Base-by-base conservation (phyloP, 805 yeast genomes). In the Nakazawaea molendinolei region DNA sequence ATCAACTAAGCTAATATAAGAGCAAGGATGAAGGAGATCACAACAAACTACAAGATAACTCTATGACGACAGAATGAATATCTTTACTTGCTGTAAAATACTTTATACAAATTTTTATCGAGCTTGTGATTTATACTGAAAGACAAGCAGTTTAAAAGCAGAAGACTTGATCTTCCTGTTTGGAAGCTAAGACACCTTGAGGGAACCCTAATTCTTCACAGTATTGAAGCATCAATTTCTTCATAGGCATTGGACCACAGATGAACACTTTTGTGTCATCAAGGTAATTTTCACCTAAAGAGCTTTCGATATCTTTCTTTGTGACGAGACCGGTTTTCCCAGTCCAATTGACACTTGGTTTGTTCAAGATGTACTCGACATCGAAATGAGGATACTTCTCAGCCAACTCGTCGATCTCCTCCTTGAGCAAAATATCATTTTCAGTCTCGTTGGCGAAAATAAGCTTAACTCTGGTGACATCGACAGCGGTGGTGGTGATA, bases 241-340 rank as follows among this genome's bases (percentile, higher is more conserved):
- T 79, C 84, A 84, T 73, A 28, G 66, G 79, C 45, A 74, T 72
- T 15, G 89, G 89, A 9, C 94, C 94, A 60, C 89, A 82, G 26
- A 83, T 66, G 40, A 81, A 67, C 24, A 84, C 65, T 46, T 78
- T 72, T 35, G 74, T 68, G n/a, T 70, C 63, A 2, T 47, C 49
- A 47, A 82, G 52, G 46, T 71, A 61, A 37, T 68, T 58, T 8
- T 15, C 24, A 4, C 20, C 9, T 12, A 38, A 26, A 8, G 36
- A 33, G 3, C 15, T 15, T 17, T 24, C 6, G 45, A 79, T 63
- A 62, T 75, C 62, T 34, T 78, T 80, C 49, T 70, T 70, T 12
- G 80, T 69, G 27, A 83, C 71, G 30, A 58, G 67, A 5, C 94
- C 92, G 13, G 55, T 58, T 30, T 70, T 67, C 5, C 85, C 84